These are phyloP conservation scores for Metschnikowia kunwiensis DNA, from an alignment of 805 yeast genomes.

Conservation along the genomic window DNA sequence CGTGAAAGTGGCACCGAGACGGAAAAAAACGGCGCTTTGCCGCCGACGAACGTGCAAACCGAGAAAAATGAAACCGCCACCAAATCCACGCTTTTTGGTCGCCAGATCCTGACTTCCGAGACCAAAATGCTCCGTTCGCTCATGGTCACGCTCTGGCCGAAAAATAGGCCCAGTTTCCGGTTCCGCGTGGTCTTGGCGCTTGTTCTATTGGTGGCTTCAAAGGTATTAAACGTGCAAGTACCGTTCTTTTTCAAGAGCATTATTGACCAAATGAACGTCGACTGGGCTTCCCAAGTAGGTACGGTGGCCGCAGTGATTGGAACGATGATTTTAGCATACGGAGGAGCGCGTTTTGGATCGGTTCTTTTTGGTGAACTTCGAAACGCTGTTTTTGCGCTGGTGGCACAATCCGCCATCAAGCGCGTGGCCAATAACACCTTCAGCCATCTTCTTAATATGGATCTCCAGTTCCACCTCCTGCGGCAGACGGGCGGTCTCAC, in stretches of 20 bases:
- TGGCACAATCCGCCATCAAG: conserved; percentile 91
- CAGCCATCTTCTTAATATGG: conserved; percentile 75
- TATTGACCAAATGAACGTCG: conserved; percentile 89
- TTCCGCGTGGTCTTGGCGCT: conserved; percentile 75
- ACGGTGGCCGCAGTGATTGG: conserved; percentile 65
- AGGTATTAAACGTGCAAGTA: conserved; percentile 88
- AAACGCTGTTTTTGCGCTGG: conserved; percentile 93
- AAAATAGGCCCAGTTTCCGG: conserved; percentile 60
- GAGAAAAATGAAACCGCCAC: not conserved
- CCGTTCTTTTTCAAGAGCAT: conserved; percentile 88
- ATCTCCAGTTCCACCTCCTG: conserved; percentile 83
- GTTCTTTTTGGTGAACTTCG: conserved; percentile 91
- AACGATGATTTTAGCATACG: conserved; percentile 75
- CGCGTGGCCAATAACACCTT: conserved; percentile 87
- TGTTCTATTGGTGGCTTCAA: conserved; percentile 70
- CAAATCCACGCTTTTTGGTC: conserved; percentile 13
- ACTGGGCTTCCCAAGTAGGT: conserved; percentile 66
- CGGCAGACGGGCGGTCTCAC: conserved; percentile 96
- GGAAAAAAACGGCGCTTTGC: not conserved
- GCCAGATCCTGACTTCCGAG: conserved; percentile 37
- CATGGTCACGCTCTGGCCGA: conserved; percentile 78
- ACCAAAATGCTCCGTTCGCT: conserved; percentile 60
- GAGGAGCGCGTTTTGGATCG: conserved; percentile 91
- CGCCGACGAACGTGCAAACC: not conserved
- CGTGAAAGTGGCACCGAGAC: too few species aligned